These are phyloP conservation scores for Coniophora puteana DNA, from an alignment of 1,284 basidiomycete species.

Conservation along the genomic window DNA sequence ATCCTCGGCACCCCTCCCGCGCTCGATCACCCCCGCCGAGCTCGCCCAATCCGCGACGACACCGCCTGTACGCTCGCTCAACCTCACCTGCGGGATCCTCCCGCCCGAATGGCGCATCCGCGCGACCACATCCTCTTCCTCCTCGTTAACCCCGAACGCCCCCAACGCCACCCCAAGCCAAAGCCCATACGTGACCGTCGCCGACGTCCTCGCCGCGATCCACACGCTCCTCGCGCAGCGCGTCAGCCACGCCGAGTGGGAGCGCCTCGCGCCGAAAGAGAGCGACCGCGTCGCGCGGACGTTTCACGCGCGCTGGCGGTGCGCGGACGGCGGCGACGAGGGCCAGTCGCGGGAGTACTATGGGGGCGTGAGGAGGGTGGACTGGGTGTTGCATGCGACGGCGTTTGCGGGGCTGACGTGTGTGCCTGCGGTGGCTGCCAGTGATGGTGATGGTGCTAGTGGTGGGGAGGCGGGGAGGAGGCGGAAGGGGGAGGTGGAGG, in stretches of 20 bases:
- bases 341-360: constrained; percentile 26
- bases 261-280: constrained; percentile 36
- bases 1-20: constrained; percentile 10
- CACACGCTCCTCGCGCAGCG: constrained; percentile 32
- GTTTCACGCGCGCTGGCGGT: constrained; percentile 39
- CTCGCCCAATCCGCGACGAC: constrained; percentile 38
- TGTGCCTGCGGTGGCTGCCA: too few relatives aligned
- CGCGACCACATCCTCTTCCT: constrained; percentile 12
- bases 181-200: constrained; percentile 40
- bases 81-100: constrained; percentile 43
- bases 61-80: constrained; percentile 35
- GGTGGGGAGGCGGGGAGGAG: too few relatives aligned
- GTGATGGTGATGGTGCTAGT: too few relatives aligned
- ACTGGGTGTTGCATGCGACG: constrained; percentile 43
- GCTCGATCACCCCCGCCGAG: constrained; percentile 22
- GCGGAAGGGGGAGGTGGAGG: too few relatives aligned
- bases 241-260: constrained; percentile 39
- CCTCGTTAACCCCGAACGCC: neutral
- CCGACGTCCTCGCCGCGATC: constrained; percentile 43
- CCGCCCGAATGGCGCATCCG: constrained; percentile 39
- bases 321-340: constrained; percentile 29
- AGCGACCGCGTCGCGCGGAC: constrained; percentile 33
- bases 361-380: constrained; percentile 42
- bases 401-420: constrained; percentile 47
- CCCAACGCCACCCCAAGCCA: constrained; percentile 22